A percentile compares a stretch with the other conserved stretches of the same genome.
These are phyloP conservation scores for Lepidium africanum DNA, from an alignment of 345 rosid species.

Conservation along the genomic window DNA sequence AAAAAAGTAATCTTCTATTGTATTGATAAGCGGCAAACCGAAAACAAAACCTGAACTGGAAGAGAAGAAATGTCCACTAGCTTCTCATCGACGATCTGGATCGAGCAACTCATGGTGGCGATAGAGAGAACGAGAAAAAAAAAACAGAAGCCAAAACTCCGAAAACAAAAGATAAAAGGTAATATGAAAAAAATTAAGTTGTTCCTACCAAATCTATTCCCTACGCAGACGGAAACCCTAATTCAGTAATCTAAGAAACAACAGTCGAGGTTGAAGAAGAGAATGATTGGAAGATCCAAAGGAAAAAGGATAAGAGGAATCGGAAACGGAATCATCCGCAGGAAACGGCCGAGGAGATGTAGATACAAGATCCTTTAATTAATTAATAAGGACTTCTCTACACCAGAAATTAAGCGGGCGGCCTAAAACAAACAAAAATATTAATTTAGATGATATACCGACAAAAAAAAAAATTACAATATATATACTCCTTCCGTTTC, in stretches of 20 bases:
- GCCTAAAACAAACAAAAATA: too few species aligned
- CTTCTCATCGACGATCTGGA: slow-evolving; percentile 28
- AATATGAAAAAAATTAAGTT: not conserved
- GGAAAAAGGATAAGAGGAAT: not conserved
- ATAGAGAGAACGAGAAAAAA: not conserved
- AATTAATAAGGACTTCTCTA: not conserved
- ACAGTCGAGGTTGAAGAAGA: not conserved
- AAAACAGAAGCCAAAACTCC: not conserved
- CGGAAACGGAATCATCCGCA: slow-evolving; percentile 1
- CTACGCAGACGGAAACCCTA: not conserved
- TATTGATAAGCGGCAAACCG: not conserved
- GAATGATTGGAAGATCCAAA: not conserved
- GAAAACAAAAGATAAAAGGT: not conserved
- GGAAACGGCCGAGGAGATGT: slow-evolving; percentile 11
- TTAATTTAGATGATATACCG: too few species aligned
- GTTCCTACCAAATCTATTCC: not conserved
- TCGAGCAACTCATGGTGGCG: slow-evolving; percentile 26
- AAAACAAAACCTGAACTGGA: slow-evolving; percentile 21
- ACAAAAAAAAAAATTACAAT: too few species aligned
- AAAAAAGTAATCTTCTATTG: not conserved
- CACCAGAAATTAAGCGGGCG: slow-evolving; percentile 1
- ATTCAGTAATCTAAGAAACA: not conserved
- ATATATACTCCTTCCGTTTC: too few species aligned
- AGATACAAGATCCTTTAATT: not conserved
- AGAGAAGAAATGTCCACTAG: slow-evolving; percentile 9